Conservation (phyloP, 2,329 filamentous ascomycete genomes). For the Stagonosporopsis chrysanthemi region DNA sequence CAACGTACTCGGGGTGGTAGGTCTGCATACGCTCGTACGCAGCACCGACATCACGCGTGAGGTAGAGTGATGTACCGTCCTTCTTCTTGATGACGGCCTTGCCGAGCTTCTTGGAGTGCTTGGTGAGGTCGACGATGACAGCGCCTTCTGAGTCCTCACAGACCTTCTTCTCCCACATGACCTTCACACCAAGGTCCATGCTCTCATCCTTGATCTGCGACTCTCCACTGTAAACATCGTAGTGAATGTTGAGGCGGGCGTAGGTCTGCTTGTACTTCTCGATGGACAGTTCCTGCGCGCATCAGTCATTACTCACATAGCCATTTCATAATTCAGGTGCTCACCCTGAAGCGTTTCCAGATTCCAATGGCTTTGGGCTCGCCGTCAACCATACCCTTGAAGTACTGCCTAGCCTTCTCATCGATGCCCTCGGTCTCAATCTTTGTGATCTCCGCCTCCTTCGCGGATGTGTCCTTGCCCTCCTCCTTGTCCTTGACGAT, state of each 20-base stretch:
- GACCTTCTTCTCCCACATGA: constrained; percentile 66
- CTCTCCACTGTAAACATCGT: constrained; percentile 73
- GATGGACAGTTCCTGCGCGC: constrained; percentile 63
- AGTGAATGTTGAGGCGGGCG: constrained; percentile 69
- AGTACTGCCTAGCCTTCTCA: constrained; percentile 76
- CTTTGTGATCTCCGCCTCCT: constrained; percentile 53
- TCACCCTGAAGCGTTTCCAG: constrained; percentile 66
- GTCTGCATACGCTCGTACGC: constrained; percentile 68
- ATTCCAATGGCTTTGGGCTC: constrained; percentile 65
- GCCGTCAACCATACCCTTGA: constrained; percentile 72
- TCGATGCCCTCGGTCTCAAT: constrained; percentile 57
- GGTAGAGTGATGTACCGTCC: constrained; percentile 72
- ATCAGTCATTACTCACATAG: constrained; percentile 13
- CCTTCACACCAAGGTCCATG: constrained; percentile 66
- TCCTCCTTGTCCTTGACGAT: constrained; percentile 48
- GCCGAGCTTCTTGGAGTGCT: constrained; percentile 73
- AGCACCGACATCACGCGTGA: constrained; percentile 73
- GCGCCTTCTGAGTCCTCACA: constrained; percentile 71
- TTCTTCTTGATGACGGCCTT: constrained; percentile 72
- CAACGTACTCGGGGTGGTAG: constrained; percentile 63
- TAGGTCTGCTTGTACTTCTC: constrained; percentile 71
- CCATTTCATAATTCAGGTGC: neutral
- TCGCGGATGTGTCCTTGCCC: constrained; percentile 52
- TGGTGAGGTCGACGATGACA: constrained; percentile 72
- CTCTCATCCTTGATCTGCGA: constrained; percentile 70